Percentiles rank a stretch among this genome's conserved stretches.
Evolutionary conservation across 345 rosid genomes (phyloP).

Genomic region (Ceriops zippeliana): DNA sequence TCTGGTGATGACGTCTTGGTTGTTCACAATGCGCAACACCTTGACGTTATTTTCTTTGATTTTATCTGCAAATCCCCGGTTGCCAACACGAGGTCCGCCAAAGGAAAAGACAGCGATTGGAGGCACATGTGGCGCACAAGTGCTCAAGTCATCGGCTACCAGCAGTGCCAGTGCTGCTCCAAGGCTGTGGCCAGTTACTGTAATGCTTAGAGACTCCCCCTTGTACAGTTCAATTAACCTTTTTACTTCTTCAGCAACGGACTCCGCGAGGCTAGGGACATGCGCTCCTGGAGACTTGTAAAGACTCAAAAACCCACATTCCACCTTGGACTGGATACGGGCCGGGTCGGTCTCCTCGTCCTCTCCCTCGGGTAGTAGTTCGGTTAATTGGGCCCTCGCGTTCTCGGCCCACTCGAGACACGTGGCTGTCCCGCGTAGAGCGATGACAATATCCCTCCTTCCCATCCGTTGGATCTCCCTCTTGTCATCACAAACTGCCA

Average conservation of each 20-base stretch:
- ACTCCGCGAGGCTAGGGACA: slow-evolving; percentile 22
- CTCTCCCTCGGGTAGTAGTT: background rate
- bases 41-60: slow-evolving; percentile 17
- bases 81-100: slow-evolving; percentile 30
- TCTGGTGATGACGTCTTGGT: slow-evolving; percentile 24
- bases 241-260: slow-evolving; percentile 18
- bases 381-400: slow-evolving; percentile 44
- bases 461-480: slow-evolving; percentile 93
- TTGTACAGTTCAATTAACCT: slow-evolving; percentile 25
- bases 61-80: slow-evolving; percentile 19
- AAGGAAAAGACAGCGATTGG: slow-evolving; percentile 32
- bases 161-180: slow-evolving; percentile 29
- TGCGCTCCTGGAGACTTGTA: slow-evolving; percentile 23
- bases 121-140: slow-evolving; percentile 11
- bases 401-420: slow-evolving; percentile 97
- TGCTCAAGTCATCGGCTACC: slow-evolving; percentile 25
- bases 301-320: slow-evolving; percentile 30
- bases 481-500: slow-evolving; percentile 78
- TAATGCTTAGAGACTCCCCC: slow-evolving; percentile 29
- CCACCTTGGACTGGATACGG: slow-evolving; percentile 20
- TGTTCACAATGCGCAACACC: slow-evolving; percentile 27
- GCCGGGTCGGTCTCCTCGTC: background rate
- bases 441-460: slow-evolving; percentile 79
- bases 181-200: slow-evolving; percentile 33
- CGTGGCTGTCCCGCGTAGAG: slow-evolving; percentile 89